Base-by-base conservation (phyloP, 345 rosid genomes). In the Punica granatum region DNA sequence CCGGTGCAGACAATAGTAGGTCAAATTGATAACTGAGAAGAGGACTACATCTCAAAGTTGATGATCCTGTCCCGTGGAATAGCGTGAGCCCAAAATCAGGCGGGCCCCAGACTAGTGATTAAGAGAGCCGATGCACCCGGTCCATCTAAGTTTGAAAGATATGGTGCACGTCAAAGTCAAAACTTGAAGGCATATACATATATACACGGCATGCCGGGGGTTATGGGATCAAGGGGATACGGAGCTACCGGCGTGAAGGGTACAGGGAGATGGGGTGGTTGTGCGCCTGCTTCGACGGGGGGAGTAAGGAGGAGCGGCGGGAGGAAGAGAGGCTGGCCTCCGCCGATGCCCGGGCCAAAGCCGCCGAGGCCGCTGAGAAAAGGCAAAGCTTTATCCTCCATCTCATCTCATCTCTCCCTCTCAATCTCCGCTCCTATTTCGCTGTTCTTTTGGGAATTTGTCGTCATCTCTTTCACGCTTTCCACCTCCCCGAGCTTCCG, bases 351-450 rank as follows among this genome's bases (percentile, higher is more conserved):
- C 96, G 99, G 18, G 92, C 92, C 51, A 94, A 44, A 82, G 97
- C 99, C 56, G 98, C 96, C 72, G 99, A 95, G 68, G 98, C 99
- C 71, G 99, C 99, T 42, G 85, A 83, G 86, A 88, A 80, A 81
- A 74, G 99, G 98, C 86, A 23, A 36, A 9, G 28, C 33, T 28
- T 62, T 15, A 23, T 67, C 59, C 64, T 34, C n/a, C n/a, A n/a
- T n/a, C n/a, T 60, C 31, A 35, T 21, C 9, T 30, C 19, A 7
- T 48, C 46, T 60, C 35, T 63, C 37, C 33, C 61, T 69, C 72
- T 33, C 19, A 1, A 51, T 37, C 46, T 13, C 33, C 67, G 62
- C 60, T 61, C 48, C 19, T 69, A 42, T 63, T 62, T 51, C 58
- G 61, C 61, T 56, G 16, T 56, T 56, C 23, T 5, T n/a, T n/a